Conservation (phyloP, 2,329 filamentous ascomycete genomes). For the Beauveria sp. region DNA sequence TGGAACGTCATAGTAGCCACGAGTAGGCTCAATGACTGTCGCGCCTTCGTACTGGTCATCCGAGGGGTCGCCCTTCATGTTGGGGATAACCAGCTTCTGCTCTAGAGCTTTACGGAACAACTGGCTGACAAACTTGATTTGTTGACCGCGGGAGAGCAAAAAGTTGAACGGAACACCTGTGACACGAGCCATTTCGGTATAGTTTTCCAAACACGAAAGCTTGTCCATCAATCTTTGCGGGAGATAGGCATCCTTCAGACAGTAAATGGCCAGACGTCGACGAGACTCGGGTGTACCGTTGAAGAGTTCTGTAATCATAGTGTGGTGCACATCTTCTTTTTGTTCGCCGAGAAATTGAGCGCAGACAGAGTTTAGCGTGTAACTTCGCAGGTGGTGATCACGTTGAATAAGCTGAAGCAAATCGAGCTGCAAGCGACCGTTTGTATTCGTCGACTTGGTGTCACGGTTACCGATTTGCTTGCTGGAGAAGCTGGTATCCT, state of each 20-base stretch:
- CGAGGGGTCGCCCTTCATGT: slow-evolving; percentile 60
- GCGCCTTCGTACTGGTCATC: slow-evolving; percentile 96
- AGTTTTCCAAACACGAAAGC: slow-evolving; percentile 95
- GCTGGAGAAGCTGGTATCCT: slow-evolving; percentile 82
- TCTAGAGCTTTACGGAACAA: slow-evolving; percentile 91
- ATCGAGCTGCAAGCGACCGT: slow-evolving; percentile 87
- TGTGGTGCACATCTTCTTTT: slow-evolving; percentile 97
- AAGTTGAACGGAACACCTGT: slow-evolving; percentile 97
- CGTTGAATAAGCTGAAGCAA: slow-evolving; percentile 90
- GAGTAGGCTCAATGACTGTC: slow-evolving; percentile 91
- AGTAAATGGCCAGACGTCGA: slow-evolving; percentile 87
- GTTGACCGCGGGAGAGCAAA: slow-evolving; percentile 83
- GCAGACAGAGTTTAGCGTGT: slow-evolving; percentile 93
- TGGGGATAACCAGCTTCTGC: slow-evolving; percentile 89
- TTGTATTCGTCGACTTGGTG: slow-evolving; percentile 89
- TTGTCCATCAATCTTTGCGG: slow-evolving; percentile 95
- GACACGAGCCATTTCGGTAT: slow-evolving; percentile 99
- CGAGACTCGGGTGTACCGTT: slow-evolving; percentile 93
- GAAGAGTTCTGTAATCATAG: slow-evolving; percentile 97
- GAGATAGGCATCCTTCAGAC: slow-evolving; percentile 93
- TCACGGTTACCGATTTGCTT: slow-evolving; percentile 98
- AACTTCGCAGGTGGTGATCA: slow-evolving; percentile 91
- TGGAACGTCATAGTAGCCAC: slow-evolving; percentile 90
- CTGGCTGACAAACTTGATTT: slow-evolving; percentile 96
- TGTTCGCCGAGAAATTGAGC: slow-evolving; percentile 94